These are phyloP conservation scores for Flaveria linearis DNA, from an alignment of 129 eudicot species.

Conservation along the genomic window DNA sequence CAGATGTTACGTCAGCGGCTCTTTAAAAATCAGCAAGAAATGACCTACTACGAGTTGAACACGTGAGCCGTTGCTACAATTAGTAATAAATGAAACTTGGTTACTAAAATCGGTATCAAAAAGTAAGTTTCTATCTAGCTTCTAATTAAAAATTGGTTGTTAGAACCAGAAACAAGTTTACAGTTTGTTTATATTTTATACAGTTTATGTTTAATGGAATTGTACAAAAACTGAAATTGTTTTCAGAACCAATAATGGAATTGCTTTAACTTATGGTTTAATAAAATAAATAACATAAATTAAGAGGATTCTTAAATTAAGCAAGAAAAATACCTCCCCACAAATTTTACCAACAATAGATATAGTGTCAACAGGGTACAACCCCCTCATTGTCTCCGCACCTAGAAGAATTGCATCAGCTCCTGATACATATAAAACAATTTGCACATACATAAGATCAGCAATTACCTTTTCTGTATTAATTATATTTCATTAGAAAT, in stretches of 20 bases:
- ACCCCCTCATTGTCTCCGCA: slow-evolving; percentile 80
- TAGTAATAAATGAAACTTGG: too few species aligned
- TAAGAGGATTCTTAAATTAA: neutral
- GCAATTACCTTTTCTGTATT: neutral
- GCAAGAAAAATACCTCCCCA: slow-evolving; percentile 63
- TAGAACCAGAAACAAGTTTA: neutral
- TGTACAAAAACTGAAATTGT: neutral
- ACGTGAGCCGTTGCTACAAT: too few species aligned
- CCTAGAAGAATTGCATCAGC: slow-evolving; percentile 86
- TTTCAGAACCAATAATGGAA: neutral
- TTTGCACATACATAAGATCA: slow-evolving; percentile 8
- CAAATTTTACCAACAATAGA: slow-evolving; percentile 85
- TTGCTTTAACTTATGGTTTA: neutral
- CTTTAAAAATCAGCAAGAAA: neutral
- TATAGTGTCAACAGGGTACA: slow-evolving; percentile 74
- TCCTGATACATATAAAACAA: slow-evolving; percentile 45
- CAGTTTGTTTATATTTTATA: neutral
- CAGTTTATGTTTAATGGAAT: too few species aligned
- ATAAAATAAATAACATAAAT: neutral
- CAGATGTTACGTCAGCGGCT: neutral
- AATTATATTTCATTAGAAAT: neutral
- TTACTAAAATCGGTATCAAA: too few species aligned
- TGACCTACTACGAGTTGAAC: neutral
- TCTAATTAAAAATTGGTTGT: neutral
- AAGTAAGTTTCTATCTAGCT: neutral